Percentiles rank a stretch among this genome's conserved stretches.
phyloP scores from a whole-genome alignment of 108 stramenopile genomes.

The Cyclotella atomus region DNA sequence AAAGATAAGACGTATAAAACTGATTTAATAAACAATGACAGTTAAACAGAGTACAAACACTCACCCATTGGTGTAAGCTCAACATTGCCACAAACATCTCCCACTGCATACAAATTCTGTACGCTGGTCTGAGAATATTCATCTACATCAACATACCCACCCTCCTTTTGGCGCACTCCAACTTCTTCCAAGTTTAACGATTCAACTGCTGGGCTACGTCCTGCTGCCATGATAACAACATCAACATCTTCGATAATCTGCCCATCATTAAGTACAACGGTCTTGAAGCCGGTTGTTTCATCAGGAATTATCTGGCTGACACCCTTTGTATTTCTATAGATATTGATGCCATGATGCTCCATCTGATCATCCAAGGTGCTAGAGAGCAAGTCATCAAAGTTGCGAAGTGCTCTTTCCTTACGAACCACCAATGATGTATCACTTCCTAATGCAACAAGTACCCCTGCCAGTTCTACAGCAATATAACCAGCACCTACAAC shows the following conservation, averaged over 20 bases:
- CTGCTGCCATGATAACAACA: conserved; percentile 81
- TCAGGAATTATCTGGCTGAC: conserved; percentile 42
- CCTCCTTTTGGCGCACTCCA: conserved; percentile 64
- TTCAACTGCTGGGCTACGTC: conserved; percentile 74
- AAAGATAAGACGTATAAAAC: neutral
- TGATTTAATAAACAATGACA: neutral
- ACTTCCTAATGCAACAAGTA: conserved; percentile 81
- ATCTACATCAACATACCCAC: conserved; percentile 78
- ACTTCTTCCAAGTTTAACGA: conserved; percentile 61
- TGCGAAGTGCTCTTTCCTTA: conserved; percentile 60
- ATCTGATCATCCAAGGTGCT: conserved; percentile 74
- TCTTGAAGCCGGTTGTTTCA: conserved; percentile 55
- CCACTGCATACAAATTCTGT: conserved; percentile 72
- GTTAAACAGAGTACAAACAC: neutral
- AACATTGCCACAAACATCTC: conserved; percentile 84
- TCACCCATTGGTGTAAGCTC: conserved; percentile 88
- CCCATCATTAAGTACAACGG: conserved; percentile 59
- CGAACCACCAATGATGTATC: conserved; percentile 81
- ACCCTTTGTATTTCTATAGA: conserved; percentile 63
- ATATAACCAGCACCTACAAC: conserved; percentile 95
- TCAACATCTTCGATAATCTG: conserved; percentile 73
- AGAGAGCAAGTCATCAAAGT: conserved; percentile 76
- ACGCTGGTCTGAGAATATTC: conserved; percentile 79
- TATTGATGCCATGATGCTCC: conserved; percentile 65
- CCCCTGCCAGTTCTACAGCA: conserved; percentile 92